These are phyloP conservation scores for Trypanosomatidae sp. DNA, from an alignment of 208 protist genomes.

Conservation along the genomic window DNA sequence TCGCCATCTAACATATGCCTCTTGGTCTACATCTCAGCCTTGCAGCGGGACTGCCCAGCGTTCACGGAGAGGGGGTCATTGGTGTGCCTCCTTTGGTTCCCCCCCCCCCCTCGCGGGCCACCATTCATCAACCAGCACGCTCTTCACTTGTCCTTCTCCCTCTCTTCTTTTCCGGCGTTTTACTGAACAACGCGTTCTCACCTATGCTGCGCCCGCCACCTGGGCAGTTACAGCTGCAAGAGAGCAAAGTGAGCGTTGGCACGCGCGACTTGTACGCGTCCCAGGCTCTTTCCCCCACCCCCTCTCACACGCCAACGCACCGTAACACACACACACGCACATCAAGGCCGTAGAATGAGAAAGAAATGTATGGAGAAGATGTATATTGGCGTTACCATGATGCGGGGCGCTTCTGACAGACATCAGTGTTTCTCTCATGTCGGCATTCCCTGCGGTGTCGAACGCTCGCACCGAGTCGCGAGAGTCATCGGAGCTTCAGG, in stretches of 20 bases:
- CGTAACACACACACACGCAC: neutral
- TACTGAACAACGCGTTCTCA: no score
- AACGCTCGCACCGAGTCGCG: neutral
- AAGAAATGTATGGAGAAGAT: neutral
- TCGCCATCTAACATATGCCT: neutral
- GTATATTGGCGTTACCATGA: neutral
- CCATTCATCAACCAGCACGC: neutral
- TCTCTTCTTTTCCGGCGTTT: neutral
- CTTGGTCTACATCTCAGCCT: neutral
- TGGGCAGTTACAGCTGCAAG: neutral
- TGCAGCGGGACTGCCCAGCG: neutral
- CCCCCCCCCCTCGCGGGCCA: neutral
- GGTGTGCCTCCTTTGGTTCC: neutral
- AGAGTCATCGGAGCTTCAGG: neutral
- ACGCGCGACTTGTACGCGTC: neutral
- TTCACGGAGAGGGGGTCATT: neutral
- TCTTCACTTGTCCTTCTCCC: neutral
- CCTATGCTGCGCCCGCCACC: neutral
- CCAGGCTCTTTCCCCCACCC: neutral
- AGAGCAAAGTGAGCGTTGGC: neutral
- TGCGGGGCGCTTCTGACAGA: neutral
- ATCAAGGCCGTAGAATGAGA: neutral
- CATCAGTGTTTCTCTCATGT: neutral
- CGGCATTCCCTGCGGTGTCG: neutral
- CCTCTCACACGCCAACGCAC: neutral